phyloP scores from a whole-genome alignment of 2,329 filamentous ascomycete species.

The Diplodia mutila region DNA sequence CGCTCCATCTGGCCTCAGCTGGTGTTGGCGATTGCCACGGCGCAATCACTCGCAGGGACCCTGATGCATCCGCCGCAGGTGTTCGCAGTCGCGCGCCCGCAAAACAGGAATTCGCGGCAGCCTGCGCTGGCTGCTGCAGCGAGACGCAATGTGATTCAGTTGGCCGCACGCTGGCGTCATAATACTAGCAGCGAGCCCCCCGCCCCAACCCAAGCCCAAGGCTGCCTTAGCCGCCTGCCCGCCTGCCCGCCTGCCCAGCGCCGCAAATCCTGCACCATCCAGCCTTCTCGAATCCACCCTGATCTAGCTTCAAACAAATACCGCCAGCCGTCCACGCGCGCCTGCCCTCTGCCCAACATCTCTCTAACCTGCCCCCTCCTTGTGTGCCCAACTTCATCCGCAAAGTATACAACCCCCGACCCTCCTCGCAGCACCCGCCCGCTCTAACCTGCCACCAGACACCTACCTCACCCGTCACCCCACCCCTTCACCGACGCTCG shows the following conservation, averaged over 20 bases:
- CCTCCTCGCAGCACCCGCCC: background rate
- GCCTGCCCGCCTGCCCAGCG: constrained; percentile 3
- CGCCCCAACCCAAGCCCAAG: background rate
- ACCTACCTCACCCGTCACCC: background rate
- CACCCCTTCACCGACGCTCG: background rate
- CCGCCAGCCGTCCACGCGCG: constrained; percentile 12
- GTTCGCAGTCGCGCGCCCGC: background rate
- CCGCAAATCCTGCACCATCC: constrained; percentile 10
- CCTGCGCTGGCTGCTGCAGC: constrained; percentile 12
- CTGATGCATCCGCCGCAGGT: constrained; percentile 7
- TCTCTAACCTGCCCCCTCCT: constrained; percentile 12
- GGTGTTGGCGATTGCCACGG: background rate
- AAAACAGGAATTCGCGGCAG: constrained; percentile 12
- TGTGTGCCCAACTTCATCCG: background rate
- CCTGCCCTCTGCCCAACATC: constrained; percentile 19
- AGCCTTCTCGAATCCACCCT: constrained; percentile 3
- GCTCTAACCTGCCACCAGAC: background rate
- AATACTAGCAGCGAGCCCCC: background rate
- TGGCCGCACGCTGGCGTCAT: constrained; percentile 8
- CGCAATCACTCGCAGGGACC: constrained; percentile 12
- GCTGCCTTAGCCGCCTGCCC: constrained; percentile 1
- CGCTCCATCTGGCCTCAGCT: constrained; percentile 2
- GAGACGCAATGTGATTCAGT: constrained; percentile 18
- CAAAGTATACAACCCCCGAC: background rate
- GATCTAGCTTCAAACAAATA: constrained; percentile 17